Base-by-base conservation (phyloP, 805 yeast genomes). In the Yarrowia bubula region DNA sequence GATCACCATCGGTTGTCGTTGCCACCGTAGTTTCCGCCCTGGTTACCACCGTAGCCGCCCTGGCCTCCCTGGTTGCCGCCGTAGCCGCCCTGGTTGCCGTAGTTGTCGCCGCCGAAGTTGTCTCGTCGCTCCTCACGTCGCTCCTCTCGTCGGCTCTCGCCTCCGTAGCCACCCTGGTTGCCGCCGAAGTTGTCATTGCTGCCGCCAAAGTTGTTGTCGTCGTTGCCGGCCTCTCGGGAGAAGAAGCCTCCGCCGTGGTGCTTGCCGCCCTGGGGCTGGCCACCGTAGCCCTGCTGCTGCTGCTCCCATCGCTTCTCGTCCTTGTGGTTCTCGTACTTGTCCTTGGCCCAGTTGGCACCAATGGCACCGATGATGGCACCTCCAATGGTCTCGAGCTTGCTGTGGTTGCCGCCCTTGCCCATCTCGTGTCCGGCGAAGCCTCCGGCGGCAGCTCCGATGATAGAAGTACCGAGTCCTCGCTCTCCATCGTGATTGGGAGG, bases 291-390 rank as follows among this genome's bases (percentile, higher is more conserved):
- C 50, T 58, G 51, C 42, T 33, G 33, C 48, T 42, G 64, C 41
- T 42, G 64, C 51, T 58, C 51, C 41, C 51, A 42, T 43, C 51
- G 64, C 48, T 58, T 42, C 33, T 44, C 42, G 51, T 58, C 51
- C 64, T 58, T 58, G 7, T 13, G 48, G 51, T 58, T 28, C 42
- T 42, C 51, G 22, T 38, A 37, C 55, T 64, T 64, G 51, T 64
- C 55, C 48, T 58, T 58, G 55, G 51, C 51, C 53, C 48, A 41
- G 64, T 64, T 64, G 42, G 64, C 66, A 5, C 64, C 66, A 37
- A 64, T 43, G 35, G 66, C 66, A 17, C 66, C 66, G 39, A 58
- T 44, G 43, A 64, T 46, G 28, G 66, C 66, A 2, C 66, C 66
- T 1, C 66, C 66, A 55, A 64, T 43, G 39, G 66, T 64, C 18